Base-by-base conservation (phyloP, 495 filamentous ascomycete genomes). In the Aspergillus homomorphus region DNA sequence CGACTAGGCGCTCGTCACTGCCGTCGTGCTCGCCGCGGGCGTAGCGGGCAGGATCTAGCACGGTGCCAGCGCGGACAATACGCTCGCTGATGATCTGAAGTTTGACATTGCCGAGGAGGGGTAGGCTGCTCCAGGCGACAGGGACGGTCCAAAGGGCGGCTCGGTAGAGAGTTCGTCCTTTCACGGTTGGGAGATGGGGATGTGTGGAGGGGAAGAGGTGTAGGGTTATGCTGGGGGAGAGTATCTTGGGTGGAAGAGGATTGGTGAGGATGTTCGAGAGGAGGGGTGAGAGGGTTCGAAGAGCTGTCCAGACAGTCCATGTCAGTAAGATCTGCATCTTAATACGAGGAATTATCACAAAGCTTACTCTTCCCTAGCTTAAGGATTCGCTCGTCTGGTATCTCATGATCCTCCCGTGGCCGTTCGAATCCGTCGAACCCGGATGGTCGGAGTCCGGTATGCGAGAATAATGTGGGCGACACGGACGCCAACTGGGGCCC, bases 161-260 rank as follows among this genome's bases (percentile, higher is more conserved):
- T 44, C 87, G 87, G 70, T 98, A 98, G 28, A 90, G 86, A 15
- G 96, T 89, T 28, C 90, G 84, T 45, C 94, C 94, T 6, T 89
- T 87, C 51, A 97, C 95, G 9, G 85, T 89, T 49, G 94, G 94
- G 14, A 98, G 89, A 68, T 97, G 89, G 2, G 92, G 95, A 66
- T 98, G 95, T 0, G 94, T 97, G 2, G 91, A 92, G 24, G 94
- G 94, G 76, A 98, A 98, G 56, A 98, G 89, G 72, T 96, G 89
- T 24, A 98, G 85, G n/a, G 86, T 87, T 61, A 98, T 94, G 66
- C 85, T 84, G 0, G 93, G 94, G 0, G 89, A 89, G 63, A 98
- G 89, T 64, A 98, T 89, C 45, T 90, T 85, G 48, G 86, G 84
- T 2, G 94, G 94, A 1, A 97, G 82, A 0, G 83, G 81, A 9